Evolutionary conservation across 2,329 filamentous ascomycete genomes (phyloP).

Genomic region (Colletotrichum agaves): DNA sequence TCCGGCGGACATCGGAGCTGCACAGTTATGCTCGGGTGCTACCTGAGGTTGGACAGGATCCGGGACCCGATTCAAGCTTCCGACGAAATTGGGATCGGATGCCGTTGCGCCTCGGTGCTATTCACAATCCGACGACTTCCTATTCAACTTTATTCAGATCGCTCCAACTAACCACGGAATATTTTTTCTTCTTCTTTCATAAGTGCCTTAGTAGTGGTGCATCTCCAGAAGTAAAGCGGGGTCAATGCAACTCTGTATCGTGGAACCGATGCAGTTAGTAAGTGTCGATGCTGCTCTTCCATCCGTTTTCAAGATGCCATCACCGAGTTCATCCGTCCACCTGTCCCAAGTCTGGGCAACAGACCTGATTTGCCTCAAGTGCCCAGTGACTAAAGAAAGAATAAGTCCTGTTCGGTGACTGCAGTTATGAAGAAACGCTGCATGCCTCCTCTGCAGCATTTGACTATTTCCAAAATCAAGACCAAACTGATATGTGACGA

Average conservation of each 20-base stretch:
- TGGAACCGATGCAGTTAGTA: slow-evolving; percentile 1
- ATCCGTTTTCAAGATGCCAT: slow-evolving; percentile 8
- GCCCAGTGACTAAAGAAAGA: too few relatives aligned
- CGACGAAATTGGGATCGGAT: background rate
- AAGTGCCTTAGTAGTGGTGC: slow-evolving; percentile 14
- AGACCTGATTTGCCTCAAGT: too few relatives aligned
- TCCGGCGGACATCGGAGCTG: slow-evolving; percentile 9
- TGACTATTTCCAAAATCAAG: too few relatives aligned
- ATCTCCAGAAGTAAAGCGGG: slow-evolving; percentile 15
- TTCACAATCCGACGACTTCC: background rate
- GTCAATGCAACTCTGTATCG: slow-evolving; percentile 30
- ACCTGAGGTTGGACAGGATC: background rate
- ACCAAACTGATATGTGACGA: too few relatives aligned
- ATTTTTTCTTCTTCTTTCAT: background rate
- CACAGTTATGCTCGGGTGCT: background rate
- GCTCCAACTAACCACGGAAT: background rate
- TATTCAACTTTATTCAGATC: slow-evolving; percentile 2
- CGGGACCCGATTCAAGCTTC: background rate
- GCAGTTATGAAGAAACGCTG: too few relatives aligned
- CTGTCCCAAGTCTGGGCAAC: background rate
- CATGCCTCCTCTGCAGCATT: too few relatives aligned
- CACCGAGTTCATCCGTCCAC: background rate
- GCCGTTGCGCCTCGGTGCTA: background rate
- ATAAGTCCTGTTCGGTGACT: background rate
- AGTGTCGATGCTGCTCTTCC: slow-evolving; percentile 20